Evolutionary conservation across 2,329 filamentous ascomycete genomes (phyloP), one percentile per base, ranked within the genome.

Genomic region (Exophiala calicioides): DNA sequence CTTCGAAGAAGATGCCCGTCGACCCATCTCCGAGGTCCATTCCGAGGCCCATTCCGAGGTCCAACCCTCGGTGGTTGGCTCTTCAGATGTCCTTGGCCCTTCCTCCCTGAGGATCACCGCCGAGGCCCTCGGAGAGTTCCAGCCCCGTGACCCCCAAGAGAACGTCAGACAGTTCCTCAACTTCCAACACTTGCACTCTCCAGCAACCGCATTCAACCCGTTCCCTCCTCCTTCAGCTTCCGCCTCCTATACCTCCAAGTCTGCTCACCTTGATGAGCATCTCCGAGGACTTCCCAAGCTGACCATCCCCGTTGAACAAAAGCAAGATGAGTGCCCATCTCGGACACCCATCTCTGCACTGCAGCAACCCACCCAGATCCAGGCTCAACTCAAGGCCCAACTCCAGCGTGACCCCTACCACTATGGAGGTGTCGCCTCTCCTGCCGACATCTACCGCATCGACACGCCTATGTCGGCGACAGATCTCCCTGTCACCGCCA

Each of bases 401-500:
- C 69, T 81, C 45, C 74, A 77, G 52, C 79, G 63, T 16, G 60
- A 64, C 34, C 65, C 62, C 4, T 64, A 63, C 39, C 50, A 52
- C 34, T 63, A 62, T 34, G 60, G 54, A 13, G 58, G 50, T 21
- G 45, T 50, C 26, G 57, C 62, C 21, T 79, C 78, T 1, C 78
- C 85, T 3, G 75, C 78, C 0, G 73, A 77, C 38, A 79, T 85
- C 31, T 90, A 90, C 69, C 82, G 87, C 44, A 84, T 88, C 55
- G 85, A 82, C n/a, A 94, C 88, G 0, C 90, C 90, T 12, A 87
- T 90, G 65, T 95, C 90, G 2, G 90, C 95, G 62, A 85, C 91
- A 76, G 91, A 96, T 64, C 82, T 90, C 9, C 90, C 91, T 0
- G 71, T 94, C 49, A 93, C 88, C 1, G 79, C 84, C 2, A 74